Evolutionary conservation across 768 basidiomycete genomes (phyloP), one percentile per base, ranked within the genome.

Genomic region (Suillus weaverae): DNA sequence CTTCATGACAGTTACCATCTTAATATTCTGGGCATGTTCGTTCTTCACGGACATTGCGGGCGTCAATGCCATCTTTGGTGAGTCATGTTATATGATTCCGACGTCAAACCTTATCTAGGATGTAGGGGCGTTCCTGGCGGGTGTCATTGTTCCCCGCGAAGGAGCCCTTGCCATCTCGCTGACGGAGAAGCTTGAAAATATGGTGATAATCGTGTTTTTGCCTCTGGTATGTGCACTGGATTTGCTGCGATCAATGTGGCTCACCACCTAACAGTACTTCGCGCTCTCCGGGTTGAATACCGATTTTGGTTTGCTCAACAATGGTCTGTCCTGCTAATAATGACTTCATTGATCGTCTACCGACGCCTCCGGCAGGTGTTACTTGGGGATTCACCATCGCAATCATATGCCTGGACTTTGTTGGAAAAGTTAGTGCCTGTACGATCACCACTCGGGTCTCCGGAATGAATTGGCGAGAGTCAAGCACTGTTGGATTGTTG

Each of bases 41-140:
- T 98, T 97, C 78, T 90, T 98, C 73, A 97, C 95, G 0, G 95
- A 97, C 70, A 82, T 94, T 66, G 93, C 98, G 70, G 97, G 95
- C n/a, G 92, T 94, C 13, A 91, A 93, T 72, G 90, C 94, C 20
- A 94, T 96, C 65, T 97, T 97, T 71, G 94, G 95, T 85, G 62
- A 33, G 78, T 68, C 4, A 64, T 60, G 26, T 26, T 26, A 26
- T 26, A 2, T 26, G 26, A 26, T 61, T 66, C 5, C 5, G 18
- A 30, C 0, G 38, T 26, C 2, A 16, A 7, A 10, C 8, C 36
- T 57, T 11, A 16, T 33, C 7, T 22, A 10, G n/a, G 71, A 32
- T 36, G 11, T 65, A 90, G 89, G 89, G 61, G 94, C 92, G 0
- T 98, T 98, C 79, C 71, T 97, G 22, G 86, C 86, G 0, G 96